Percentiles rank a stretch among this genome's conserved stretches.
phyloP scores from a whole-genome alignment of 2,329 filamentous ascomycete species.

The Dryadomyces quercivorus region DNA sequence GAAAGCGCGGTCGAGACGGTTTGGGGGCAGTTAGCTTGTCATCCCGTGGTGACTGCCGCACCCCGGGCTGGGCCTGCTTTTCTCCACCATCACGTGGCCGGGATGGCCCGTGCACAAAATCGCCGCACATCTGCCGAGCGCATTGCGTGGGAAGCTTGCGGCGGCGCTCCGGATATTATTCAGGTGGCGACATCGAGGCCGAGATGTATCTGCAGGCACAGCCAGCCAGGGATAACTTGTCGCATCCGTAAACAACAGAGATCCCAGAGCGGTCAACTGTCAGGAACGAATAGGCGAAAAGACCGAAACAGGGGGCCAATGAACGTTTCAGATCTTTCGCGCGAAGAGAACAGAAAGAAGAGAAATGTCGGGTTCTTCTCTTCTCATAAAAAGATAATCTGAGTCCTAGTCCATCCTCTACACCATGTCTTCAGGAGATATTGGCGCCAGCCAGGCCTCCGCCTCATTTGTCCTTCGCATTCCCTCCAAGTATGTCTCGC shows the following conservation, averaged over 20 bases:
- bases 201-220: no score
- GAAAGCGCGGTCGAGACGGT: no score
- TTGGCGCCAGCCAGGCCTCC: neutral
- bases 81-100: neutral
- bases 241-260: no score
- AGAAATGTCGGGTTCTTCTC: no score
- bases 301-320: no score
- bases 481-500: conserved; percentile 36
- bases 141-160: neutral
- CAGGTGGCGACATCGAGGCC: no score
- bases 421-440: neutral
- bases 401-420: neutral
- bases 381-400: neutral
- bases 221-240: no score
- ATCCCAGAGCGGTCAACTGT: no score
- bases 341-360: neutral
- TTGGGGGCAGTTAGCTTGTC: neutral
- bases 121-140: neutral
- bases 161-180: neutral
- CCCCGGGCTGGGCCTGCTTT: neutral
- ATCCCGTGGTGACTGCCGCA: neutral
- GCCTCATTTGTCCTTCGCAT: conserved; percentile 24
- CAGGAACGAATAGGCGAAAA: no score
- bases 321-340: neutral
- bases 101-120: neutral